A percentile compares a stretch with the other conserved stretches of the same genome.
These are phyloP conservation scores for Onygena corvina DNA, from an alignment of 2,329 filamentous ascomycete species.

Conservation along the genomic window DNA sequence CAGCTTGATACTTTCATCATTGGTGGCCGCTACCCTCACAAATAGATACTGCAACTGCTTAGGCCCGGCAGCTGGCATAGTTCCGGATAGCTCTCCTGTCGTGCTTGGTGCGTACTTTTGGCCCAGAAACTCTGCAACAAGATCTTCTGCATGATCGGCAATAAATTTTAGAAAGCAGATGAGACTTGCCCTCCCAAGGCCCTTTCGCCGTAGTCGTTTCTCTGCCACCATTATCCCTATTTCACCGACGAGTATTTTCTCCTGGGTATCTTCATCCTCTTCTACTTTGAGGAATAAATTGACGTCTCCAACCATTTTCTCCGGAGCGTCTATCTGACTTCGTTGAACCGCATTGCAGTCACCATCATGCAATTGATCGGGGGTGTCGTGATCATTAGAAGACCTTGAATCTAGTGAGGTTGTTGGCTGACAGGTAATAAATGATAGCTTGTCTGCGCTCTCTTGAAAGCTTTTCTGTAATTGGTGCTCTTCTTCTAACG, in stretches of 20 bases:
- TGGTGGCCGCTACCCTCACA: conserved; percentile 50
- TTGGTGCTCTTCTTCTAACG: conserved; percentile 67
- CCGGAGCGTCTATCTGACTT: conserved; percentile 38
- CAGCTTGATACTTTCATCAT: conserved; percentile 45
- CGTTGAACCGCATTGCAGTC: conserved; percentile 17
- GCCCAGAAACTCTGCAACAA: conserved; percentile 47
- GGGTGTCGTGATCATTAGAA: conserved; percentile 17
- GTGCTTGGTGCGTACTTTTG: conserved; percentile 11
- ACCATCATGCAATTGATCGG: conserved; percentile 24
- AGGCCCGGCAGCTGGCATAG: conserved; percentile 1
- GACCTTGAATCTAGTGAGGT: neutral
- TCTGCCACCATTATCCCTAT: conserved; percentile 78
- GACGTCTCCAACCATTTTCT: conserved; percentile 58
- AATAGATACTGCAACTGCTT: conserved; percentile 36
- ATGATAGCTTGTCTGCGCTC: conserved; percentile 79
- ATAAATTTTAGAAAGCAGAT: conserved; percentile 60
- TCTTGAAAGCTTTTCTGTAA: conserved; percentile 83
- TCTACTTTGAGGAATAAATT: conserved; percentile 64
- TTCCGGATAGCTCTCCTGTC: conserved; percentile 14
- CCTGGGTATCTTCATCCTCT: conserved; percentile 37
- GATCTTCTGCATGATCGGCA: conserved; percentile 36
- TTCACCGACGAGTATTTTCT: conserved; percentile 48
- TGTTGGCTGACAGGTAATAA: conserved; percentile 60
- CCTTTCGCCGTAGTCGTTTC: conserved; percentile 44
- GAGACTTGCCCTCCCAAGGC: conserved; percentile 55